Evolutionary conservation across 108 stramenopile species (phyloP), one percentile per base, ranked within the genome.

Genomic region (Pelagomonas calceolata): DNA sequence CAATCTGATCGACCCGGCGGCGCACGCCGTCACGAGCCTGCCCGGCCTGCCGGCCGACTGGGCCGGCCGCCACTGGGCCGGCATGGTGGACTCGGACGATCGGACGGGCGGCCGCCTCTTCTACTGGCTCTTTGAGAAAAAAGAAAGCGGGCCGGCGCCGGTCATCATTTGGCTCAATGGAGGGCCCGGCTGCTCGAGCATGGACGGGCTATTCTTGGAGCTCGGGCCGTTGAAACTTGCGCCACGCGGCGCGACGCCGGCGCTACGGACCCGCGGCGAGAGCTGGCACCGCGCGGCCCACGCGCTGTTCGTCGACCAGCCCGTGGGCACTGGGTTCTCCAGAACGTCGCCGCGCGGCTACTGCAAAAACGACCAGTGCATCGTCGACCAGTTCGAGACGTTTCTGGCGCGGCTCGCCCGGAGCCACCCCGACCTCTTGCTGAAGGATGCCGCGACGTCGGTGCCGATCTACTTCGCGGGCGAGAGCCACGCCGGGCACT

Each of bases 241-340:
- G 0, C 39, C 39, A 5, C 39, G 12, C 39, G 39, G 39, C 39
- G n/a, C n/a, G n/a, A n/a, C n/a, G n/a, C n/a, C n/a, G n/a, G n/a
- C n/a, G n/a, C n/a, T n/a, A n/a, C n/a, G n/a, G n/a, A n/a, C n/a
- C n/a, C n/a, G n/a, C n/a, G n/a, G 93, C 29, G 79, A 87, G 80
- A 85, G 85, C 44, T 98, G 98, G 98, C 96, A 93, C 18, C 84
- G 88, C 68, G 81, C 89, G 36, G 95, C 95, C 4, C 93, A 96
- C 80, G 90, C 98, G 45, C 79, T 99, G 33, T 99, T 90, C 91
- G 75, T 99, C 34, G 98, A 99, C 76, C 91, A 95, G 75, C 98
- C 98, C 29, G 91, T 95, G 44, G 93, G 96, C 15, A 94, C 94
- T 30, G 98, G 98, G 66, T 98, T 87, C 78, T 90, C 88, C 73